Conservation (phyloP, 805 yeast genomes). For the Candida berthetii region DNA sequence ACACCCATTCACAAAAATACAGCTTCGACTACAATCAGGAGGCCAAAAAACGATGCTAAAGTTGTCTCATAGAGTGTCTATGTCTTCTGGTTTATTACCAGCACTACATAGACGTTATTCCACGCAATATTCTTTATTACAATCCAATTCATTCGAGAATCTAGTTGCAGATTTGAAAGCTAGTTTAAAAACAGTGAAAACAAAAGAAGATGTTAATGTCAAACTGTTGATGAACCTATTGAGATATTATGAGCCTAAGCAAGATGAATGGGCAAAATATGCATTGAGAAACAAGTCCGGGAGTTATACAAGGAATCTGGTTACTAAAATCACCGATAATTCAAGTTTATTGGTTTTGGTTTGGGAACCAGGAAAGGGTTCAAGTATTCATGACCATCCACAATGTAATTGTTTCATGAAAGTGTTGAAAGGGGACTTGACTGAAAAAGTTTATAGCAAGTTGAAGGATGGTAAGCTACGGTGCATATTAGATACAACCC, state of each 20-base stretch:
- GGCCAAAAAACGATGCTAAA: no score
- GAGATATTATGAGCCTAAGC: constrained; percentile 24
- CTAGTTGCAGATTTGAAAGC: constrained; percentile 4
- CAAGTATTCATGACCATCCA: constrained; percentile 44
- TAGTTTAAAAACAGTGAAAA: background rate
- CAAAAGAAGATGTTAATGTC: constrained; percentile 4
- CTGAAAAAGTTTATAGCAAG: constrained; percentile 10
- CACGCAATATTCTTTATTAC: background rate
- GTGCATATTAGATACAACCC: constrained; percentile 4
- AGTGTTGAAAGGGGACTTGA: constrained; percentile 26
- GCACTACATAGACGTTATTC: background rate
- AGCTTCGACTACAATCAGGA: no score
- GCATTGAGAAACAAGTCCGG: constrained; percentile 31
- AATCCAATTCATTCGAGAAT: constrained; percentile 3
- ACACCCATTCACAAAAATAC: no score
- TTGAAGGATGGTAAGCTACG: background rate
- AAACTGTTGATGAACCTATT: constrained; percentile 8
- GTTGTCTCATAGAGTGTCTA: background rate
- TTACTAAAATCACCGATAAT: constrained; percentile 34
- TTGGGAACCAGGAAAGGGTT: constrained; percentile 38
- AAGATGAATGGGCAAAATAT: constrained; percentile 34
- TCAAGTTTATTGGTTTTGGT: constrained; percentile 37
- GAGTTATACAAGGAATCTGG: constrained; percentile 29
- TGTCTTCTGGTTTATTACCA: background rate
- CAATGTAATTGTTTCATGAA: constrained; percentile 44